Conservation (phyloP, 208 protist species). For the Sergeia podlipaevii region DNA sequence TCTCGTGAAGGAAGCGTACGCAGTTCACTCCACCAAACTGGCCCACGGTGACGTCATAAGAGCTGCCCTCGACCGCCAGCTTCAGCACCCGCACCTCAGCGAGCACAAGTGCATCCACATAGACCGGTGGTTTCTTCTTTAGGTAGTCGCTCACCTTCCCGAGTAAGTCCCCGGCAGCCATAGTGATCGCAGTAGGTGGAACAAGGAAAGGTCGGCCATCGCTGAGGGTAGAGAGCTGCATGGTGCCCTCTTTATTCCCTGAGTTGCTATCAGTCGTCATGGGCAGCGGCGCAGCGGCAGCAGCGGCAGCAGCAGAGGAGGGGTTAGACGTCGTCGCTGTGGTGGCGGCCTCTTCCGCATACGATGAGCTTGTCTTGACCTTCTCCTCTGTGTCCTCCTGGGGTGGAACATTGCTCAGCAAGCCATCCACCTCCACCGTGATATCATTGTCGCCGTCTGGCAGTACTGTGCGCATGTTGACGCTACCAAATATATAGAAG, state of each 20-base stretch:
- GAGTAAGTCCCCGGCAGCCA: conserved; percentile 69
- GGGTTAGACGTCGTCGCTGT: conserved; percentile 2
- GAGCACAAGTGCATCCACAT: conserved; percentile 73
- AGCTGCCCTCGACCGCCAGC: conserved; percentile 83
- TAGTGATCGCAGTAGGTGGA: conserved; percentile 44
- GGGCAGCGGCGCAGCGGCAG: conserved; percentile 9
- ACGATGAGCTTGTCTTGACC: not conserved
- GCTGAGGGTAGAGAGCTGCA: conserved; percentile 40
- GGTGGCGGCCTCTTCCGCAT: conserved; percentile 8
- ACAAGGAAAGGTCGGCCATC: conserved; percentile 39
- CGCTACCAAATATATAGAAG: conserved; percentile 86
- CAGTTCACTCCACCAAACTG: conserved; percentile 89
- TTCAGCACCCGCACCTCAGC: conserved; percentile 88
- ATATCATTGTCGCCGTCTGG: conserved; percentile 90
- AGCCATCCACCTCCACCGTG: conserved; percentile 74
- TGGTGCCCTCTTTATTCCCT: conserved; percentile 40
- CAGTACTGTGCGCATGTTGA: conserved; percentile 83
- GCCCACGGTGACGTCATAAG: conserved; percentile 87
- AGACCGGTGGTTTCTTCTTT: conserved; percentile 41
- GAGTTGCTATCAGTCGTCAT: conserved; percentile 57
- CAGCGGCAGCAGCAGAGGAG: not conserved
- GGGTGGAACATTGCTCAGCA: conserved; percentile 18
- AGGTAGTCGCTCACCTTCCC: conserved; percentile 55
- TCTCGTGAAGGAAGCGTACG: conserved; percentile 85
- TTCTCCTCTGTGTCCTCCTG: not conserved